These are phyloP conservation scores for Salvia rosmarinus DNA, from an alignment of 257 asterid species.

Conservation along the genomic window DNA sequence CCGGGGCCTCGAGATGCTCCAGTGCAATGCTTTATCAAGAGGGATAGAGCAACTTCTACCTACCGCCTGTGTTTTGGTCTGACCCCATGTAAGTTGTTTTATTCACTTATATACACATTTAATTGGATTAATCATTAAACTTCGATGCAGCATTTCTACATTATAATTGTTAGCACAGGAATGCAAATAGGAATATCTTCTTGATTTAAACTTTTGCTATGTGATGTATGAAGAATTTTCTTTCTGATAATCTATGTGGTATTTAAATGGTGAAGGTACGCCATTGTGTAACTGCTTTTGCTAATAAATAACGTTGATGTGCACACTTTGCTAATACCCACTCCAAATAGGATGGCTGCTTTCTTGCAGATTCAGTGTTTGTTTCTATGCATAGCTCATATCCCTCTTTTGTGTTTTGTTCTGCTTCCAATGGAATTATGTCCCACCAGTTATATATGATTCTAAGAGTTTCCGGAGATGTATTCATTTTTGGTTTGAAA, in stretches of 20 bases:
- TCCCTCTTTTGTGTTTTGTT: not conserved
- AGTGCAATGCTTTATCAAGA: conserved; percentile 85
- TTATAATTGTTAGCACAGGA: not conserved
- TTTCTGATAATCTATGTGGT: not conserved
- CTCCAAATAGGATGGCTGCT: not conserved
- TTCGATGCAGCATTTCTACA: not conserved
- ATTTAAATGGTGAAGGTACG: not conserved
- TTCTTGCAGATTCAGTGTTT: not conserved
- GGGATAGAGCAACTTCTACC: conserved; percentile 77
- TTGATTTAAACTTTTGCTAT: not conserved
- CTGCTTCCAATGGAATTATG: not conserved
- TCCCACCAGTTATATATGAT: not conserved
- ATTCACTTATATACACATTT: not conserved
- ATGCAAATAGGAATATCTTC: not conserved
- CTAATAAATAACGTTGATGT: not conserved
- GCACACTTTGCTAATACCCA: not conserved
- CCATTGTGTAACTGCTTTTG: not conserved
- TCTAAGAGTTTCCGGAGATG: not conserved
- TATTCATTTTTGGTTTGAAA: not conserved
- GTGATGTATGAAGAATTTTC: not conserved
- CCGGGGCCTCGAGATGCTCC: conserved; percentile 96
- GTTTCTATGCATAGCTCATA: not conserved
- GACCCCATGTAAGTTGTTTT: conserved; percentile 73
- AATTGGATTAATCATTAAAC: not conserved
- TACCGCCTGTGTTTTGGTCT: conserved; percentile 78